Evolutionary conservation across 2,329 filamentous ascomycete species (phyloP).

Genomic region (Fusarium sp.): DNA sequence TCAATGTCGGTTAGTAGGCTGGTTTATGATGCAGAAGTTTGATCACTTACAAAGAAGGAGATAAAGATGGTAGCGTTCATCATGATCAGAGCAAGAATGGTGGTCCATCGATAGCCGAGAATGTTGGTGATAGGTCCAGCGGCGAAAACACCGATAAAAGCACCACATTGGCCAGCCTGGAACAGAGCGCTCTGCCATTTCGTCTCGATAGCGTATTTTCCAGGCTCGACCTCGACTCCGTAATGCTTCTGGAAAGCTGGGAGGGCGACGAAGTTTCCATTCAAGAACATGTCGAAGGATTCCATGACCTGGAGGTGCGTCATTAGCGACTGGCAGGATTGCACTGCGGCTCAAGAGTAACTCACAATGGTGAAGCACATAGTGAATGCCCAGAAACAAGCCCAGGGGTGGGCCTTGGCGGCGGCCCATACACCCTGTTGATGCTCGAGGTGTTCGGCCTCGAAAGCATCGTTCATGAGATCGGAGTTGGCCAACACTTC

Average conservation of each 20-base stretch:
- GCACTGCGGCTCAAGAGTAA: neutral
- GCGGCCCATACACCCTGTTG: conserved; percentile 56
- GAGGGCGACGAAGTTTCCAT: conserved; percentile 61
- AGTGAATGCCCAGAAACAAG: conserved; percentile 62
- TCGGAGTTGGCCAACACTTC: conserved; percentile 35
- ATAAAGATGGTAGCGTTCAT: conserved; percentile 59
- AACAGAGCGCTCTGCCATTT: conserved; percentile 58
- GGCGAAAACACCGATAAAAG: conserved; percentile 55
- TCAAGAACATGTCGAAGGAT: conserved; percentile 63
- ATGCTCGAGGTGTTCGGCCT: conserved; percentile 59
- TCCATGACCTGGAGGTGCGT: conserved; percentile 60
- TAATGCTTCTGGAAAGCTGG: conserved; percentile 54
- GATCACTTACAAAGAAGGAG: conserved; percentile 63
- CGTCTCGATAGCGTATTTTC: conserved; percentile 53
- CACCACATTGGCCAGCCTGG: conserved; percentile 53
- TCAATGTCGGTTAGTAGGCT: rapidly evolving
- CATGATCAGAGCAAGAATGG: conserved; percentile 54
- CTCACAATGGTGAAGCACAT: conserved; percentile 66
- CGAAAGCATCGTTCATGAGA: conserved; percentile 43
- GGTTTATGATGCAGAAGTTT: rapidly evolving
- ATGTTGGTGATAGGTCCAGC: conserved; percentile 55
- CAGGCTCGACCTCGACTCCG: conserved; percentile 51
- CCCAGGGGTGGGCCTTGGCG: conserved; percentile 59
- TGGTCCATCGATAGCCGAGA: conserved; percentile 56
- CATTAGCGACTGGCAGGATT: conserved; percentile 7